These are phyloP conservation scores for Gautieria morchelliformis DNA, from an alignment of 768 basidiomycete genomes.

Conservation along the genomic window DNA sequence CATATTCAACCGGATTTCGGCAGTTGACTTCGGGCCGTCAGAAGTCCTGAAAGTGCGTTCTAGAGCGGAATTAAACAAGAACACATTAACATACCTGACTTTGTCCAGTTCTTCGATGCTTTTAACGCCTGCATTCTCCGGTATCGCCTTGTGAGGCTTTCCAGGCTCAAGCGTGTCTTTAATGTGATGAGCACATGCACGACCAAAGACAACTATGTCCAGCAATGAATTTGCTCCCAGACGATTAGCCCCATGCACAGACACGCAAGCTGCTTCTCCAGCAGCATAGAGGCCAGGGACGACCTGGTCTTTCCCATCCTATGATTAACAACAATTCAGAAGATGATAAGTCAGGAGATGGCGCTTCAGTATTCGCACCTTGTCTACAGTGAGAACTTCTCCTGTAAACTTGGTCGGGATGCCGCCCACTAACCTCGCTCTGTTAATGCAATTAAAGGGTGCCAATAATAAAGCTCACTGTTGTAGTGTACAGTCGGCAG, in stretches of 20 bases:
- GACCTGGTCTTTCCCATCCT: constrained; percentile 82
- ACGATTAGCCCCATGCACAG: constrained; percentile 98
- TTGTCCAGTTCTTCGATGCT: constrained; percentile 85
- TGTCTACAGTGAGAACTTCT: constrained; percentile 84
- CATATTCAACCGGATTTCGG: constrained; percentile 88
- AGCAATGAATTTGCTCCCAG: constrained; percentile 98
- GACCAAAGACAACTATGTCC: constrained; percentile 98
- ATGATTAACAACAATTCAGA: neutral
- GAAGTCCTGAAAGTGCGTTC: constrained; percentile 41
- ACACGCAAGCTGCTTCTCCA: constrained; percentile 97
- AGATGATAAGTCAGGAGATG: neutral
- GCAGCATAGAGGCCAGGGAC: constrained; percentile 98
- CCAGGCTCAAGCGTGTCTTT: constrained; percentile 83
- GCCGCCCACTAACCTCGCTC: constrained; percentile 73
- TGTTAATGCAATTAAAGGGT: constrained; percentile 9
- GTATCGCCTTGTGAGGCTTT: constrained; percentile 81
- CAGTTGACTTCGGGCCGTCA: constrained; percentile 75
- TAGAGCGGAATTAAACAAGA: neutral
- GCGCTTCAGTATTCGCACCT: constrained; percentile 24
- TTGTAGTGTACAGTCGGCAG: constrained; percentile 98
- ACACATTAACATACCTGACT: constrained; percentile 41
- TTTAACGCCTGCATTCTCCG: constrained; percentile 75
- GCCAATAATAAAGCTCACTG: constrained; percentile 45
- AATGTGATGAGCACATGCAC: constrained; percentile 98
- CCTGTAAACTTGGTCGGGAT: constrained; percentile 98